These are phyloP conservation scores for Ambrosiella xylebori DNA, from an alignment of 2,329 filamentous ascomycete genomes.

Conservation along the genomic window DNA sequence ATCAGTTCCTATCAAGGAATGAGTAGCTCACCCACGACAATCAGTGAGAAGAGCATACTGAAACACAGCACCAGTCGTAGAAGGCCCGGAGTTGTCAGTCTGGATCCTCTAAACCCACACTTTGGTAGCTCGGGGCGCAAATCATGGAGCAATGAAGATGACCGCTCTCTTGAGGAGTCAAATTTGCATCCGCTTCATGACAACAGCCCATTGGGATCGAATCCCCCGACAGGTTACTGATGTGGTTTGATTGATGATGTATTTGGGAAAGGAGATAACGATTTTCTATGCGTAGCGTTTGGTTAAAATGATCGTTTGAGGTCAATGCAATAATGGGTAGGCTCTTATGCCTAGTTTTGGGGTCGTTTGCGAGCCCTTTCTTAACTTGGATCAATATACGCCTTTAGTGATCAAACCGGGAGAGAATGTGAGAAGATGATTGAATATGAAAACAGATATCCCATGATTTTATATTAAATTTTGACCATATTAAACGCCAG, in stretches of 20 bases:
- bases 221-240: conserved; percentile 6
- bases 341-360: not conserved
- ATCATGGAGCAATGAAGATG: not conserved
- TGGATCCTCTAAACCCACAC: not conserved
- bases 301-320: not conserved
- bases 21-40: not conserved
- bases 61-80: not conserved
- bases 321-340: not conserved
- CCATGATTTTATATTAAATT: conserved; percentile 5
- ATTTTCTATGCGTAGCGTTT: not conserved
- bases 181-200: conserved; percentile 5
- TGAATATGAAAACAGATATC: not conserved
- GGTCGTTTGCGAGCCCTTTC: too few species aligned
- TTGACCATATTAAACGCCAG: conserved; percentile 5
- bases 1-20: not conserved
- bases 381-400: too few species aligned
- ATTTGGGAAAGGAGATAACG: not conserved
- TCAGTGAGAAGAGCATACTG: not conserved
- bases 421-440: too few species aligned
- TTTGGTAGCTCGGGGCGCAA: not conserved
- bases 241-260: not conserved
- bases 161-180: conserved; percentile 4
- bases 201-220: conserved; percentile 9
- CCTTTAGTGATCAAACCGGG: too few species aligned
- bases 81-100: not conserved